Evolutionary conservation across 164 flowering plant genomes (phyloP), one percentile per base, ranked within the genome.

Genomic region (Dillenia turbinata): DNA sequence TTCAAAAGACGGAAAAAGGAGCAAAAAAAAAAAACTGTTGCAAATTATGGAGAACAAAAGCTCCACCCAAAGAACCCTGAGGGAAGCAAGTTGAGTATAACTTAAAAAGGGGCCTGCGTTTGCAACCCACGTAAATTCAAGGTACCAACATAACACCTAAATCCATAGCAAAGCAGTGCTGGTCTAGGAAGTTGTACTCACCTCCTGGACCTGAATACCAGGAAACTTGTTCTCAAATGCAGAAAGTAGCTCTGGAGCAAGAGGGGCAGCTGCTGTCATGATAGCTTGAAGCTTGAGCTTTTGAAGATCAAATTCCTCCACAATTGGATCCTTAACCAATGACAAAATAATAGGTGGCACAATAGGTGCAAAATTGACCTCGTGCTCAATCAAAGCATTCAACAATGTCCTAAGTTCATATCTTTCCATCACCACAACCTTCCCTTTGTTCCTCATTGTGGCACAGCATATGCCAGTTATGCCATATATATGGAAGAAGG

Each of bases 201-300:
- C 98, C 97, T 95, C 96, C 66, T 95, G 95, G 52, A 95, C 92
- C 24, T 79, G 83, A 33, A 95, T 95, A 10, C 77, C 86, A 16
- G 99, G 98, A 66, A 95, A 95, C 75, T 92, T 92, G 49, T 68
- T 66, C 67, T 92, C 89, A 54, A 92, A 95, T 1, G 90, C 81
- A 0, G 69, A 12, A 7, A 79, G 84, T 6, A 95, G 73, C 56
- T 95, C 97, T 0, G 98, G 97, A 9, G 99, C 99, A 9, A 95
- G 86, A 0, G 99, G 99, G 26, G 99, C 99, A 0, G 98, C 97
- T 0, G 99, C 98, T 2, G 97, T 87, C 98, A 95, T 84, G 22
- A 95, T 61, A 0, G 98, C 87, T 60, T 53, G 67, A 54, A 95
- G 93, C 73, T 88, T 87, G 54, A 95, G 80, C 68, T 68, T 78